These are phyloP conservation scores for Jamesozyma gamospora DNA, from an alignment of 805 yeast species.

Conservation along the genomic window DNA sequence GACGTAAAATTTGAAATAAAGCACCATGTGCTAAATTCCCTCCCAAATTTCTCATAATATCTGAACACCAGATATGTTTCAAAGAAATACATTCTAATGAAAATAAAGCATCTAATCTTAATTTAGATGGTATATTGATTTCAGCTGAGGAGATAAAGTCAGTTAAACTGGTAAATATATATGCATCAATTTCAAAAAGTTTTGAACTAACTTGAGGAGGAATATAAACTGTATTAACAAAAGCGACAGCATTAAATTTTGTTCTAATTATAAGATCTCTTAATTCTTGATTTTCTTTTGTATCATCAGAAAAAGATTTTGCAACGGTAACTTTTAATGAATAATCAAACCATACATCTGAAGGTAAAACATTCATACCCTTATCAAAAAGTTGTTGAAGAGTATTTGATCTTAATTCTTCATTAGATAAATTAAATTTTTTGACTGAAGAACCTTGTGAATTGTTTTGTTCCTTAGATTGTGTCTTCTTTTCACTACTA, in stretches of 20 bases:
- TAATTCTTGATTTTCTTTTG: slow-evolving; percentile 42
- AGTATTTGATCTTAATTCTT: slow-evolving; percentile 43
- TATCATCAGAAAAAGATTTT: slow-evolving; percentile 56
- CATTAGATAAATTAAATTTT: slow-evolving; percentile 43
- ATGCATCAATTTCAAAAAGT: slow-evolving; percentile 64
- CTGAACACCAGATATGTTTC: slow-evolving; percentile 62
- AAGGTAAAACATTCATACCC: slow-evolving; percentile 49
- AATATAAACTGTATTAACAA: slow-evolving; percentile 45
- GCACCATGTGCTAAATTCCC: slow-evolving; percentile 84
- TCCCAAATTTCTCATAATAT: slow-evolving; percentile 64
- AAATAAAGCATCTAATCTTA: slow-evolving; percentile 52
- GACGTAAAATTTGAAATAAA: slow-evolving; percentile 60
- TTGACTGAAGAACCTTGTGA: slow-evolving; percentile 28
- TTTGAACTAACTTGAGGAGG: slow-evolving; percentile 53
- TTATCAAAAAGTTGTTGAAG: slow-evolving; percentile 55
- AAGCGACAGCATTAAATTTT: slow-evolving; percentile 60
- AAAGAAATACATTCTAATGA: slow-evolving; percentile 61
- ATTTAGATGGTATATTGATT: slow-evolving; percentile 39
- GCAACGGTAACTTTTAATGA: slow-evolving; percentile 52
- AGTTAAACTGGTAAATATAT: slow-evolving; percentile 55
- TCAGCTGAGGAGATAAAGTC: slow-evolving; percentile 63
- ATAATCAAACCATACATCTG: slow-evolving; percentile 54
- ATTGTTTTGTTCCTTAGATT: slow-evolving; percentile 13
- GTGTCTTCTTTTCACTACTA: slow-evolving; percentile 10
- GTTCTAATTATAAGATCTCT: slow-evolving; percentile 52